Evolutionary conservation across 1,139 yeast genomes (phyloP).

Genomic region (Sugiyamaella xylanicola): DNA sequence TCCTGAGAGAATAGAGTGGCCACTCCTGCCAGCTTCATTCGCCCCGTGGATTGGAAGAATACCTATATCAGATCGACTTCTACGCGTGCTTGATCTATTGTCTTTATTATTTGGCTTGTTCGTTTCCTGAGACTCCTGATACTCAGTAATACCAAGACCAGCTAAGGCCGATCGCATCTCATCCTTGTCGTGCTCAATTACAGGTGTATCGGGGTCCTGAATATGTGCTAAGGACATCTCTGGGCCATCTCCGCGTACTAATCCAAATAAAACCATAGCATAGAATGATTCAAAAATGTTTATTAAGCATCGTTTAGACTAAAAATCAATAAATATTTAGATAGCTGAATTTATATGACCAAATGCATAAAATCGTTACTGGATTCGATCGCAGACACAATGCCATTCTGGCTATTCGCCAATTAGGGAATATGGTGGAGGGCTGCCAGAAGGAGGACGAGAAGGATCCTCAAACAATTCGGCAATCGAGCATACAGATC

Average conservation of each 20-base stretch:
- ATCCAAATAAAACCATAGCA: constrained; percentile 10
- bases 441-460: constrained; percentile 15
- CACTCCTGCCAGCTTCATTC: neutral
- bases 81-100: neutral
- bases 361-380: neutral
- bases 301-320: neutral
- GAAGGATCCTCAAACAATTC: neutral
- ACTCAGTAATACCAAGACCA: constrained; percentile 9
- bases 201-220: constrained; percentile 11
- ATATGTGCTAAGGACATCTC: constrained; percentile 9
- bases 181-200: neutral
- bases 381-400: neutral
- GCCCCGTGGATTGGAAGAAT: neutral
- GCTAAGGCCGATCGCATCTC: neutral
- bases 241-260: constrained; percentile 13
- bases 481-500: neutral
- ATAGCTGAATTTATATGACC: neutral
- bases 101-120: neutral
- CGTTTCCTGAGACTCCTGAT: neutral
- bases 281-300: too few species aligned
- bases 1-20: too few species aligned
- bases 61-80: constrained; percentile 2
- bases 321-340: neutral
- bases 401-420: too few species aligned
- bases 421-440: constrained; percentile 9